phyloP scores from a whole-genome alignment of 2,329 filamentous ascomycete species.

The Nigrospora sphaerica region DNA sequence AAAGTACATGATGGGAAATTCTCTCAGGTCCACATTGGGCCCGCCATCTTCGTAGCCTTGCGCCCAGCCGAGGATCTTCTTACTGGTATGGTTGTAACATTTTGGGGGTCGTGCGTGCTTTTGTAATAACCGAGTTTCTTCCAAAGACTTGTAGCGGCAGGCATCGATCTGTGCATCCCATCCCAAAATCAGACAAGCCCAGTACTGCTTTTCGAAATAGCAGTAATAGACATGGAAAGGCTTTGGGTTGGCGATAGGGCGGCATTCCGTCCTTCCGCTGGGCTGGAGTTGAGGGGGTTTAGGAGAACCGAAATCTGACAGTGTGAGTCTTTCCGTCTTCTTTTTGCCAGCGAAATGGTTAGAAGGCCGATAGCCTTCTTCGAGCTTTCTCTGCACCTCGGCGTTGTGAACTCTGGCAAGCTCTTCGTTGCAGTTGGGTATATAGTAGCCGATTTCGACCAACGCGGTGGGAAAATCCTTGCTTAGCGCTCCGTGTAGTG shows the following conservation, averaged over 20 bases:
- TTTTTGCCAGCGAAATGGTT: too few species aligned
- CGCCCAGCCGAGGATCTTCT: slow-evolving; percentile 27
- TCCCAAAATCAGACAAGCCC: slow-evolving; percentile 29
- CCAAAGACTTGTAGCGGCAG: neutral
- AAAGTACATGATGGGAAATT: slow-evolving; percentile 32
- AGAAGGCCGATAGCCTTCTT: slow-evolving; percentile 18
- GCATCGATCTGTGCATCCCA: slow-evolving; percentile 18
- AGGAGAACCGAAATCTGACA: too few species aligned
- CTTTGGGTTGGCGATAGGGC: slow-evolving; percentile 16
- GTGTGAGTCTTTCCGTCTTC: too few species aligned
- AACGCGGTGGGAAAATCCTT: slow-evolving; percentile 23
- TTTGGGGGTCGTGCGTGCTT: slow-evolving; percentile 15
- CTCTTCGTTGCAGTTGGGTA: slow-evolving; percentile 23
- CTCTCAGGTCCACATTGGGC: slow-evolving; percentile 20
- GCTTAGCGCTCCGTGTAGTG: slow-evolving; percentile 18
- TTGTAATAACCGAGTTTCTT: neutral
- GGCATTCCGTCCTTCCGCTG: too few species aligned
- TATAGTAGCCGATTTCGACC: slow-evolving; percentile 22
- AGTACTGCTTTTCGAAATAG: slow-evolving; percentile 19
- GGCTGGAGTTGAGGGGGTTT: too few species aligned
- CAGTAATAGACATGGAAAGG: slow-evolving; percentile 26
- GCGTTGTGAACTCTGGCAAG: slow-evolving; percentile 25
- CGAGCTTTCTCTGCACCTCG: slow-evolving; percentile 19
- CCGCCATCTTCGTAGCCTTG: slow-evolving; percentile 27
- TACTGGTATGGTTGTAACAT: slow-evolving; percentile 24